These are phyloP conservation scores for Polychaeton citri DNA, from an alignment of 2,329 filamentous ascomycete genomes.

Conservation along the genomic window DNA sequence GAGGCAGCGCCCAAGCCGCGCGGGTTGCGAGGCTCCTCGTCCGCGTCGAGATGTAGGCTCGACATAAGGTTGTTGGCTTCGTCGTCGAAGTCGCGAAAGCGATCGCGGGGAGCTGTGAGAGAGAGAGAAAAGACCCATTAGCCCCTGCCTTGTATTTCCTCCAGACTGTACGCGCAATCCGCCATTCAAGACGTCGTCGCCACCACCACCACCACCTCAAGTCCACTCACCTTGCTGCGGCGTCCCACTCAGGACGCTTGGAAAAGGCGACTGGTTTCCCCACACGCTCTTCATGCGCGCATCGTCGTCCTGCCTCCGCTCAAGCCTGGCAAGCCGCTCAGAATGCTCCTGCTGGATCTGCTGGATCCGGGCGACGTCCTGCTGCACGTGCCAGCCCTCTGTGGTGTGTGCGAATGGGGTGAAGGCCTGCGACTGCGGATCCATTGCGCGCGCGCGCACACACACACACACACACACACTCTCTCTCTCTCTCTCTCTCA, in stretches of 20 bases:
- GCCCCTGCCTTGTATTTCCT: too few relatives aligned
- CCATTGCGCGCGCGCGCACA: conserved; percentile 41
- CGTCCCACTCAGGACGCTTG: conserved; percentile 60
- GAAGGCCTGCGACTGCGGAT: conserved; percentile 48
- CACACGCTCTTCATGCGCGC: conserved; percentile 69
- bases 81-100: conserved; percentile 73
- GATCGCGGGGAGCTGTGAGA: conserved; percentile 66
- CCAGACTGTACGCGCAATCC: too few relatives aligned
- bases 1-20: conserved; percentile 63
- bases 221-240: conserved; percentile 67
- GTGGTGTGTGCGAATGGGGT: conserved; percentile 39
- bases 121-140: conserved; percentile 1
- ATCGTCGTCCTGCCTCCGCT: conserved; percentile 50
- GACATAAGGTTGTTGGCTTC: conserved; percentile 68
- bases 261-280: conserved; percentile 74
- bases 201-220: too few relatives aligned
- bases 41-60: conserved; percentile 70
- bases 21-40: conserved; percentile 65
- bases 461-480: too few relatives aligned
- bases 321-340: conserved; percentile 47
- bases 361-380: conserved; percentile 48
- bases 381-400: conserved; percentile 52
- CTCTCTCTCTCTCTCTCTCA: too few relatives aligned
- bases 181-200: too few relatives aligned
- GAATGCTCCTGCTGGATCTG: conserved; percentile 47